These are phyloP conservation scores for Fomitiporia mediterranea DNA, from an alignment of 1,284 basidiomycete genomes.

Conservation along the genomic window DNA sequence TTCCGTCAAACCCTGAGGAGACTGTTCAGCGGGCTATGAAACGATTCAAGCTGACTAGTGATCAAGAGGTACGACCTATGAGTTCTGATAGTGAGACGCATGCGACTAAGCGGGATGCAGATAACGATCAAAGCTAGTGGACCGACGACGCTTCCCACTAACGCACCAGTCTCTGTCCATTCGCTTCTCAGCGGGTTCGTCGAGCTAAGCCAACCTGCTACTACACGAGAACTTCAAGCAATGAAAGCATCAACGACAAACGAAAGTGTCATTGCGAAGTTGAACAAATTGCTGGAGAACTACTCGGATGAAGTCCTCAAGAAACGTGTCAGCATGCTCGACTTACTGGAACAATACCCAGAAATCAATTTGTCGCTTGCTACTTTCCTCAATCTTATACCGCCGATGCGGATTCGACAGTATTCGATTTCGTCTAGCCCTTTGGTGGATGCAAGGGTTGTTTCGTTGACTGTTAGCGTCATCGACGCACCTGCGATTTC, in stretches of 20 bases:
- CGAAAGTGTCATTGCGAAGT: slow-evolving; percentile 24
- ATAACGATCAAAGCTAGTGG: slow-evolving; percentile 36
- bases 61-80: slow-evolving; percentile 33
- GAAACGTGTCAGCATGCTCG: slow-evolving; percentile 40
- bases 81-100: not conserved
- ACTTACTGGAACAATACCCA: slow-evolving; percentile 40
- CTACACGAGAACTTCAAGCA: slow-evolving; percentile 35
- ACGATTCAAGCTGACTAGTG: slow-evolving; percentile 37
- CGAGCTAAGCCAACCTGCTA: slow-evolving; percentile 44
- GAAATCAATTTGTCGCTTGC: slow-evolving; percentile 38
- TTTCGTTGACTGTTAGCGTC: slow-evolving; percentile 44
- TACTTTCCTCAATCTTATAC: slow-evolving; percentile 40
- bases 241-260: slow-evolving; percentile 24
- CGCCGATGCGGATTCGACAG: slow-evolving; percentile 46
- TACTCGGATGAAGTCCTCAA: slow-evolving; percentile 36
- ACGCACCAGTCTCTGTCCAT: slow-evolving; percentile 34
- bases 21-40: slow-evolving; percentile 38
- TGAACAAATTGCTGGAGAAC: slow-evolving; percentile 29
- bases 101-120: slow-evolving; percentile 23
- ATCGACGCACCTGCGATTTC: slow-evolving; percentile 36
- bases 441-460: slow-evolving; percentile 40
- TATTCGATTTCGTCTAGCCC: slow-evolving; percentile 54
- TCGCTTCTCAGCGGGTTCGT: slow-evolving; percentile 41
- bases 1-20: slow-evolving; percentile 38
- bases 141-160: slow-evolving; percentile 39